These are phyloP conservation scores for Podospora didyma DNA, from an alignment of 495 filamentous ascomycete genomes.

Conservation along the genomic window DNA sequence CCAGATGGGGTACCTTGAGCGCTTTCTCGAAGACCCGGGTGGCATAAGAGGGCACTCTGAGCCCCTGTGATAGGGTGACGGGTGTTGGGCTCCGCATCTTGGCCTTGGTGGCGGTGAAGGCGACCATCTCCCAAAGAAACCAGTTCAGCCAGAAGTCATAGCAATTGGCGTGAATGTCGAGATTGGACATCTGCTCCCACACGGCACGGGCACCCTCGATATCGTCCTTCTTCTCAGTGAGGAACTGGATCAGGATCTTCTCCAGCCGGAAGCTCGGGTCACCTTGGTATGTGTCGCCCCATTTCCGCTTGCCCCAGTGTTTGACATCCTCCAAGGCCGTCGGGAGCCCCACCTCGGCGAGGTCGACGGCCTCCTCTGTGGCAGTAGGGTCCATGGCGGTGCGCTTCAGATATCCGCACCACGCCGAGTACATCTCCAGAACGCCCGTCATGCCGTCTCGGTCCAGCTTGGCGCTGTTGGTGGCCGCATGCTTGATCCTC, in stretches of 20 bases:
- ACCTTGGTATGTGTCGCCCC: conserved; percentile 69
- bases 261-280: conserved; percentile 86
- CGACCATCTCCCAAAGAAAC: conserved; percentile 84
- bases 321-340: conserved; percentile 79
- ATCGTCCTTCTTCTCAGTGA: conserved; percentile 69
- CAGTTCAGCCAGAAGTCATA: conserved; percentile 92
- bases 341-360: conserved; percentile 84
- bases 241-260: conserved; percentile 84
- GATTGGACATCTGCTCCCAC: conserved; percentile 63
- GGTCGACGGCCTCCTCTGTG: conserved; percentile 83
- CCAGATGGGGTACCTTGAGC: conserved; percentile 63
- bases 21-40: conserved; percentile 72
- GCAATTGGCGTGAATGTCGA: conserved; percentile 60
- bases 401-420: conserved; percentile 89
- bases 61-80: conserved; percentile 26
- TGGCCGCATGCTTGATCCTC: conserved; percentile 86
- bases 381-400: conserved; percentile 70
- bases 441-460: conserved; percentile 74
- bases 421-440: conserved; percentile 82
- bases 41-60: conserved; percentile 55
- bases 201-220: conserved; percentile 59
- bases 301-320: conserved; percentile 69
- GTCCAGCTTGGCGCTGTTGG: conserved; percentile 70
- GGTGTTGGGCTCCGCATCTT: conserved; percentile 45
- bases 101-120: conserved; percentile 36